Evolutionary conservation across 768 basidiomycete genomes (phyloP).

Genomic region (Auricularia heimuer): DNA sequence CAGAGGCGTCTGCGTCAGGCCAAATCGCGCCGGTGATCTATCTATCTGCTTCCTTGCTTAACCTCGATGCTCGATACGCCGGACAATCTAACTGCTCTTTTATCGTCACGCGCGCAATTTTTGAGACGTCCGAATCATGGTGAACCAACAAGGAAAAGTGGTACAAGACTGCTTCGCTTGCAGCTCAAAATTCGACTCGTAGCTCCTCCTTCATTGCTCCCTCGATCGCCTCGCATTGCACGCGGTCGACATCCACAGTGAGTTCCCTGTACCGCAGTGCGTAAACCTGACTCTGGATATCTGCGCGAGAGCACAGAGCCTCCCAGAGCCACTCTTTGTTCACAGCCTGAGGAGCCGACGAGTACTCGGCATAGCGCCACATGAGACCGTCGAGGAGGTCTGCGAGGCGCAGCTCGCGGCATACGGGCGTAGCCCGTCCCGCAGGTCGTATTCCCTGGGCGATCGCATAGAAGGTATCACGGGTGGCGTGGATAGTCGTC

Average conservation of each 20-base stretch:
- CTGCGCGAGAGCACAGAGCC: neutral
- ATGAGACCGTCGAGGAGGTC: neutral
- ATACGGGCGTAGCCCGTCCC: neutral
- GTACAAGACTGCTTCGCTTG: no score
- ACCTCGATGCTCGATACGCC: no score
- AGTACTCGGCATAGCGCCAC: neutral
- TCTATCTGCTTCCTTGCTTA: no score
- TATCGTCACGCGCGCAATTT: no score
- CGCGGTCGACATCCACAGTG: neutral
- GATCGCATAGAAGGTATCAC: constrained; percentile 24
- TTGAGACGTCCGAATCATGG: no score
- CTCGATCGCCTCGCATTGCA: neutral
- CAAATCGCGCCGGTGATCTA: no score
- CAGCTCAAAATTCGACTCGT: neutral
- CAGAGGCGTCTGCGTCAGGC: no score
- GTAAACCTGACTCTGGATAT: neutral
- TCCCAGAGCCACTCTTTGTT: neutral
- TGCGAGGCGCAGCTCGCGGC: neutral
- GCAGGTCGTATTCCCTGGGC: constrained; percentile 13
- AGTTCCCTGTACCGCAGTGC: neutral
- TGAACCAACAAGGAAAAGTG: no score
- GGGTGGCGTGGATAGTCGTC: constrained; percentile 19
- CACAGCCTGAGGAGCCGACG: neutral
- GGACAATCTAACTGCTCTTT: no score
- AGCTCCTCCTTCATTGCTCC: neutral